Percentiles rank a stretch among this genome's conserved stretches.
phyloP scores from a whole-genome alignment of 2,329 filamentous ascomycete species.

The Teratosphaeria destructans region DNA sequence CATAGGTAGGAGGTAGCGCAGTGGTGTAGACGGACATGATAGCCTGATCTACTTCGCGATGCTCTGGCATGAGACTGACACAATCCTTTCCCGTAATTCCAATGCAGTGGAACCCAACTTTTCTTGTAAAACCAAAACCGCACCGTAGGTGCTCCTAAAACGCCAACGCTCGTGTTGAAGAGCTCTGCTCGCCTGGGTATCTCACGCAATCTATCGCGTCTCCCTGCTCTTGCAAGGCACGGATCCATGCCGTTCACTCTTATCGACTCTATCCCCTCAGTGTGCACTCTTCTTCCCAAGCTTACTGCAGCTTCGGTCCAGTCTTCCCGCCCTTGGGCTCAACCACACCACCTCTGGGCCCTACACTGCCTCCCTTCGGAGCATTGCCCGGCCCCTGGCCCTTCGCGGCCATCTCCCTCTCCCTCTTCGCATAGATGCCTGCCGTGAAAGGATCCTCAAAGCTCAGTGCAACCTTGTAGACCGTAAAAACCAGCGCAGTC shows the following conservation, averaged over 20 bases:
- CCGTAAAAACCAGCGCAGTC: constrained; percentile 61
- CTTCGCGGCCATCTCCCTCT: constrained; percentile 37
- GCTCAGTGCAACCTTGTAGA: constrained; percentile 70
- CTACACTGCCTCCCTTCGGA: constrained; percentile 18
- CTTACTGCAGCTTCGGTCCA: constrained; percentile 2
- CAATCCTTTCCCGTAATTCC: not conserved
- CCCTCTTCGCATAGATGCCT: constrained; percentile 83
- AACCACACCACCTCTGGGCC: constrained; percentile 1
- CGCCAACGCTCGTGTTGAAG: constrained; percentile 23
- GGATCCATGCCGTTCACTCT: not conserved
- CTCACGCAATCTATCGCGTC: constrained; percentile 4
- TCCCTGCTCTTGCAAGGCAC: not conserved
- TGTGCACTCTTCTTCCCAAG: not conserved
- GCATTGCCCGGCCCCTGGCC: constrained; percentile 9
- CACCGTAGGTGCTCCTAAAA: not conserved
- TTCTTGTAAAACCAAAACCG: not conserved
- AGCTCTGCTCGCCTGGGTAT: constrained; percentile 11
- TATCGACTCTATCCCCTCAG: not conserved
- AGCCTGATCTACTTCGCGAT: not conserved
- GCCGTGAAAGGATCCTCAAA: constrained; percentile 94
- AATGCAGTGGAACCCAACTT: not conserved
- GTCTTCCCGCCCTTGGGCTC: constrained; percentile 1
- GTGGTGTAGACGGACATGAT: too few relatives aligned
- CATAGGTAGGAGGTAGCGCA: too few relatives aligned
- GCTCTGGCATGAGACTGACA: not conserved